These are phyloP conservation scores for Fusarium caatingaense DNA, from an alignment of 2,329 filamentous ascomycete species.

Conservation along the genomic window DNA sequence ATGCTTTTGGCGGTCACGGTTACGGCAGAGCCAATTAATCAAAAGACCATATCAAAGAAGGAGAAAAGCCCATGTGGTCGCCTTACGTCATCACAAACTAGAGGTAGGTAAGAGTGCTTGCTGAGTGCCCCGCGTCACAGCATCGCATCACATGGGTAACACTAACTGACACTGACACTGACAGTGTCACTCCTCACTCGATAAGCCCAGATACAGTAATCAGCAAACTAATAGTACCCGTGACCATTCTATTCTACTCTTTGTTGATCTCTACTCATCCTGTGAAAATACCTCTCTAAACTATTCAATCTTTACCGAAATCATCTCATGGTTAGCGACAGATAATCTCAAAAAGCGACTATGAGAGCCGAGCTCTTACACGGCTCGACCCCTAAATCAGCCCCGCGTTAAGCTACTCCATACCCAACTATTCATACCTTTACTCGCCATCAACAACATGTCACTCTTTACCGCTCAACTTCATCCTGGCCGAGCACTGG, in stretches of 20 bases:
- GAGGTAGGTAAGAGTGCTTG: not conserved
- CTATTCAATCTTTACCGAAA: not conserved
- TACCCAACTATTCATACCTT: conserved; percentile 6
- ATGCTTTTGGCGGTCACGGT: too few relatives aligned
- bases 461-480: conserved; percentile 70
- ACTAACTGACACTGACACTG: not conserved
- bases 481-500: conserved; percentile 72
- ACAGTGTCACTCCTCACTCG: conserved; percentile 35
- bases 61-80: conserved; percentile 24
- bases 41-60: not conserved
- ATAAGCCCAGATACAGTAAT: conserved; percentile 4
- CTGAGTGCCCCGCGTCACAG: conserved; percentile 32
- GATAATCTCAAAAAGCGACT: conserved; percentile 3
- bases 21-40: not conserved
- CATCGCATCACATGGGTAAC: conserved; percentile 37
- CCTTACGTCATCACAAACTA: conserved; percentile 37
- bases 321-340: conserved; percentile 22
- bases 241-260: conserved; percentile 21
- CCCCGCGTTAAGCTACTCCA: conserved; percentile 28
- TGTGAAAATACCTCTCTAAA: not conserved
- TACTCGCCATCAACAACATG: conserved; percentile 48
- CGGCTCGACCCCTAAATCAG: conserved; percentile 37
- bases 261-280: not conserved
- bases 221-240: conserved; percentile 17
- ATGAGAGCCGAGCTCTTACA: conserved; percentile 32